These are phyloP conservation scores for Allantophomopsis cytisporea DNA, from an alignment of 2,329 filamentous ascomycete species.

Conservation along the genomic window DNA sequence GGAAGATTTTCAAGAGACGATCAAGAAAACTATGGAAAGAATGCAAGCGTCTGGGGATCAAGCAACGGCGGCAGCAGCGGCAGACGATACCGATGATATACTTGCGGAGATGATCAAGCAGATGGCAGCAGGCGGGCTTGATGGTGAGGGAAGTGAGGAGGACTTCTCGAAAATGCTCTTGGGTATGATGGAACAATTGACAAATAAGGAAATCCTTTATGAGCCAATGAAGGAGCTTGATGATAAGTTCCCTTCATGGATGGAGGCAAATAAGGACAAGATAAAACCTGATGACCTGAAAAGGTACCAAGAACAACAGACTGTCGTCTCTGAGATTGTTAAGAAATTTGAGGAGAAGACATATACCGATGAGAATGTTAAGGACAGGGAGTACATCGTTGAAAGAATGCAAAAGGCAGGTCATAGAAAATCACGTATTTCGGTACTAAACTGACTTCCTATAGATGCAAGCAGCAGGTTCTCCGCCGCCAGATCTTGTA, in stretches of 20 bases:
- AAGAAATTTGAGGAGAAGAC: slow-evolving; percentile 69
- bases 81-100: slow-evolving; percentile 61
- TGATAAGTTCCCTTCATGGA: slow-evolving; percentile 84
- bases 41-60: slow-evolving; percentile 85
- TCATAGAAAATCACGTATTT: slow-evolving; percentile 8
- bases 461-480: slow-evolving; percentile 94
- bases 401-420: slow-evolving; percentile 94
- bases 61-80: slow-evolving; percentile 64
- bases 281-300: slow-evolving; percentile 59
- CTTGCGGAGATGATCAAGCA: slow-evolving; percentile 88
- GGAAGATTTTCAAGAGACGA: slow-evolving; percentile 82
- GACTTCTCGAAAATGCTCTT: slow-evolving; percentile 91
- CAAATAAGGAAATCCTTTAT: slow-evolving; percentile 95
- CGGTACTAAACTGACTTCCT: slow-evolving; percentile 8
- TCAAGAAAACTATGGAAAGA: slow-evolving; percentile 85
- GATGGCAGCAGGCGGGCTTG: slow-evolving; percentile 53
- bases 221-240: slow-evolving; percentile 97
- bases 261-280: slow-evolving; percentile 59
- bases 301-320: slow-evolving; percentile 70
- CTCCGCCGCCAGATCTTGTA: slow-evolving; percentile 79
- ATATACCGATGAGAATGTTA: slow-evolving; percentile 71
- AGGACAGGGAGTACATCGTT: slow-evolving; percentile 83
- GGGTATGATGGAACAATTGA: slow-evolving; percentile 98
- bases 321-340: slow-evolving; percentile 75
- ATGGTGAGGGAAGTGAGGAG: slow-evolving; percentile 52